A percentile compares a stretch with the other conserved stretches of the same genome.
Evolutionary conservation across 371 early-diverging fungal genomes (phyloP).

Genomic region (Mortierella sp.): DNA sequence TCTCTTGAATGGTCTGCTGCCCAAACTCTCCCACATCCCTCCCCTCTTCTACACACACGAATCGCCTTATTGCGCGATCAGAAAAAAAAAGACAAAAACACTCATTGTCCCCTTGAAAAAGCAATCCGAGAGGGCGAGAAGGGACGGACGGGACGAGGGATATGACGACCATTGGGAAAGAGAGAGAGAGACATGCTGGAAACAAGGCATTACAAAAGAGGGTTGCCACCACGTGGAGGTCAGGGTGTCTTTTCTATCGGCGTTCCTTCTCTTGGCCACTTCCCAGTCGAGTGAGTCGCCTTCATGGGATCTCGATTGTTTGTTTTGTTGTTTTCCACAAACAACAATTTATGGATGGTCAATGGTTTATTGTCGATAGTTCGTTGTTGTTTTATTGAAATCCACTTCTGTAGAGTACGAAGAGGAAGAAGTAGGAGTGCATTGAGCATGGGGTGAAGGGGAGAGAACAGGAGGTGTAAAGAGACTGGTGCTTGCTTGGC

Average conservation of each 20-base stretch:
- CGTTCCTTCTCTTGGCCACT: neutral
- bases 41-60: neutral
- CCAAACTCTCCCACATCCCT: neutral
- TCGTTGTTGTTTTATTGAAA: too few relatives aligned
- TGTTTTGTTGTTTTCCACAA: neutral
- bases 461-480: neutral
- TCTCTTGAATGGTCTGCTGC: neutral
- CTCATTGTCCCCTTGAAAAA: constrained; percentile 1
- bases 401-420: too few relatives aligned
- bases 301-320: neutral
- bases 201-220: constrained; percentile 1
- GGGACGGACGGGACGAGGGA: neutral
- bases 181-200: neutral
- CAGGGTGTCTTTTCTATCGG: neutral
- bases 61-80: neutral
- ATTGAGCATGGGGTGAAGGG: neutral
- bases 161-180: neutral
- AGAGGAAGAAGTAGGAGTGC: too few relatives aligned
- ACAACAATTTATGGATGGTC: neutral
- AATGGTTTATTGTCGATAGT: too few relatives aligned
- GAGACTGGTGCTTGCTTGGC: neutral
- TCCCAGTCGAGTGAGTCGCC: neutral
- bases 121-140: neutral
- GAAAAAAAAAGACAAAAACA: neutral
- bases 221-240: constrained; percentile 7